Evolutionary conservation across 805 yeast genomes (phyloP).

Genomic region (Teunomyces tritomae): DNA sequence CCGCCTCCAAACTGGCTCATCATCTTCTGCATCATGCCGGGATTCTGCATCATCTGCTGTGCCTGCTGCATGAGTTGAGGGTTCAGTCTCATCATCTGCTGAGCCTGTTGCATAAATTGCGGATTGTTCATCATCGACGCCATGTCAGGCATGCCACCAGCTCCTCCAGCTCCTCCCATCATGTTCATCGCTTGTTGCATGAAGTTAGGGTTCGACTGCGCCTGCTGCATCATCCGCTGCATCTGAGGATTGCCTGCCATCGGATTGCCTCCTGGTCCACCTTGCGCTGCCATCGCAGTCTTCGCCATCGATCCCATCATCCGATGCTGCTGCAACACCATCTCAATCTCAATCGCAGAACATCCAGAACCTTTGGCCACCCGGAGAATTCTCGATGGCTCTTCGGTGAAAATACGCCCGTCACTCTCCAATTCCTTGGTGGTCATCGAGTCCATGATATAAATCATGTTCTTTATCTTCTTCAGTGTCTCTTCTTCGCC

Average conservation of each 20-base stretch:
- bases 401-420: slow-evolving; percentile 72
- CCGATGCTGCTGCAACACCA: slow-evolving; percentile 84
- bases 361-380: slow-evolving; percentile 96
- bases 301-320: slow-evolving; percentile 95
- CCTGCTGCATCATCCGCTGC: slow-evolving; percentile 55
- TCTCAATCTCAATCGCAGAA: slow-evolving; percentile 86
- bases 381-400: slow-evolving; percentile 83
- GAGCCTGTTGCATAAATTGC: slow-evolving; percentile 46
- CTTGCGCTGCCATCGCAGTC: slow-evolving; percentile 52
- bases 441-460: slow-evolving; percentile 94
- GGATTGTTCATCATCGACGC: slow-evolving; percentile 62
- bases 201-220: slow-evolving; percentile 48
- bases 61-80: slow-evolving; percentile 47
- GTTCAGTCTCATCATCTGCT: slow-evolving; percentile 45
- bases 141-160: slow-evolving; percentile 47
- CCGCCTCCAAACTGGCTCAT: slow-evolving; percentile 64
- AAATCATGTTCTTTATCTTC: slow-evolving; percentile 82
- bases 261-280: slow-evolving; percentile 21
- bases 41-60: slow-evolving; percentile 47
- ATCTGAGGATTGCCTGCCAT: slow-evolving; percentile 39
- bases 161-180: slow-evolving; percentile 51
- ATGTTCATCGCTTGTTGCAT: slow-evolving; percentile 64
- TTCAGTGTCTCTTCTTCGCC: slow-evolving; percentile 91
- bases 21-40: slow-evolving; percentile 70
- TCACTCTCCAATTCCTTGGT: slow-evolving; percentile 86